These are phyloP conservation scores for Trichosphaerium sp. DNA, from an alignment of 78 protist species.

Conservation along the genomic window DNA sequence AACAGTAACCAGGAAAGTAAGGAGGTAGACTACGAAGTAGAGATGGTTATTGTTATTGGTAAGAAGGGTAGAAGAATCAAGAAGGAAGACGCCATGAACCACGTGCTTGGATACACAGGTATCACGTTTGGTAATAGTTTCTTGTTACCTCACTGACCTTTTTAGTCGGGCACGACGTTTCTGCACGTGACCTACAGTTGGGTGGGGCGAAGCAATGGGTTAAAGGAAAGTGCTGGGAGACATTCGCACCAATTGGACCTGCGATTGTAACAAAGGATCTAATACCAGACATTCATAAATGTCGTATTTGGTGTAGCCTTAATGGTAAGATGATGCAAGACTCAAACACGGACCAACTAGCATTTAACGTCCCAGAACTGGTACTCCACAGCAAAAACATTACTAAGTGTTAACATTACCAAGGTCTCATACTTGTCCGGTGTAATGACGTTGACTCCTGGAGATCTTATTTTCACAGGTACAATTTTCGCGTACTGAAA, in stretches of 20 bases:
- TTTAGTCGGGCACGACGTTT: constrained; percentile 47
- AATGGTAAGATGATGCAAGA: constrained; percentile 31
- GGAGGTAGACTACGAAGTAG: constrained; percentile 44
- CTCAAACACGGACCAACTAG: constrained; percentile 30
- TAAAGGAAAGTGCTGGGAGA: constrained; percentile 40
- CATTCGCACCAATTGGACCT: constrained; percentile 57
- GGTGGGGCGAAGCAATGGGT: constrained; percentile 32
- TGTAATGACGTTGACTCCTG: constrained; percentile 27
- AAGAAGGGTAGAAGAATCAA: constrained; percentile 3
- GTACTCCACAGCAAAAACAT: too few relatives aligned
- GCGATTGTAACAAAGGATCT: constrained; percentile 14
- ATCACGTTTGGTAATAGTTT: too few relatives aligned
- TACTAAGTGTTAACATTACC: too few relatives aligned
- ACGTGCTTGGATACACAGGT: constrained; percentile 41
- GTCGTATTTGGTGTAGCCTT: constrained; percentile 3
- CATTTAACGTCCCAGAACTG: constrained; percentile 24
- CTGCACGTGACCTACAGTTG: constrained; percentile 39
- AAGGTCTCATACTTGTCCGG: constrained; percentile 12
- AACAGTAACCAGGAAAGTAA: constrained; percentile 1
- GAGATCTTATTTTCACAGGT: constrained; percentile 49
- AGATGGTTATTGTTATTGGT: constrained; percentile 46
- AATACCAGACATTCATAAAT: neutral
- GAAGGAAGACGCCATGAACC: constrained; percentile 11
- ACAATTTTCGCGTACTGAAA: too few relatives aligned
- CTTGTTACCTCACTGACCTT: too few relatives aligned